Evolutionary conservation across 2,329 filamentous ascomycete species (phyloP), one percentile per base, ranked within the genome.

Genomic region (Sarocladiaceae sp.): DNA sequence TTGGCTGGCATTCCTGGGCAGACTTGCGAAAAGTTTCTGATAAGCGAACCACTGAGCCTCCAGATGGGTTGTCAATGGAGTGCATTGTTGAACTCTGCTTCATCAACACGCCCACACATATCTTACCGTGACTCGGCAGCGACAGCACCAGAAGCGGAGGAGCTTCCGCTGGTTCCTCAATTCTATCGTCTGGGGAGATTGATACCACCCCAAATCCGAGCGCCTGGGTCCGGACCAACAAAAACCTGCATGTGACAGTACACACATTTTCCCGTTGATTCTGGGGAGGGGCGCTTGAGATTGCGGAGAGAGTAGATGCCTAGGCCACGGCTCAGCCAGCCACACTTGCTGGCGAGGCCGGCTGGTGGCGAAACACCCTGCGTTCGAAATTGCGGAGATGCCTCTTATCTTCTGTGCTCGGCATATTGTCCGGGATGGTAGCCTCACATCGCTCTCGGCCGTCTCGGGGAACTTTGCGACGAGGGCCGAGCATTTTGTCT

Each of bases 1-100:
- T n/a, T n/a, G n/a, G n/a, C n/a, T n/a, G n/a, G n/a, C n/a, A n/a
- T n/a, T n/a, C n/a, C n/a, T n/a, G n/a, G n/a, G n/a, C n/a, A n/a
- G n/a, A n/a, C n/a, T n/a, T n/a, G n/a, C n/a, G n/a, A n/a, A 37
- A n/a, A 6, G 10, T 40, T 10, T 40, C 7, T 23, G 18, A 26
- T 48, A 48, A 48, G 44, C 44, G 44, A 28, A 33, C 44, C 44
- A 48, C 44, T 48, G 26, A 48, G 3, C 15, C 26, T 18, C n/a
- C 15, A 4, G 17, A 15, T 6, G 23, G 37, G 10, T 6, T 26
- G 23, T 28, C 40, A 44, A 26, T 15, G 15, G n/a, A n/a, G 40
- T 20, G 4, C 10, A 44, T 22, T 22, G 28, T 10, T 28, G 23
- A 28, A 44, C n/a, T 33, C 15, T n/a, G 26, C 44, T 10, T 22